These are phyloP conservation scores for Phytophthora pseudosyringae DNA, from an alignment of 352 stramenopile genomes.

Conservation along the genomic window DNA sequence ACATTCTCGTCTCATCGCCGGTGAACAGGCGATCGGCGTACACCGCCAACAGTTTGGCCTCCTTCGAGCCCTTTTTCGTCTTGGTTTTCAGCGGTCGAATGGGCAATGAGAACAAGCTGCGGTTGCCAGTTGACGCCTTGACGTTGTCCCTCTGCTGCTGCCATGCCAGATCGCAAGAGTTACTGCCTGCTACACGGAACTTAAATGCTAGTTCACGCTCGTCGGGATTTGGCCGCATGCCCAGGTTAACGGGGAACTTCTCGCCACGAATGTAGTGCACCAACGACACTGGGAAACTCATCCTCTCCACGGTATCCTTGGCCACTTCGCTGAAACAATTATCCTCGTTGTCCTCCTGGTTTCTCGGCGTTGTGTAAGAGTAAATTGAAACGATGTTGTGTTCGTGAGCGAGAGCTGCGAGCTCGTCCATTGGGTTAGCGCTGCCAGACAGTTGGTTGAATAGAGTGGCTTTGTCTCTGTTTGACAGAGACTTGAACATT, in stretches of 20 bases:
- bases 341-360: constrained; percentile 11
- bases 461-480: constrained; percentile 52
- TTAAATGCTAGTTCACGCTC: constrained; percentile 46
- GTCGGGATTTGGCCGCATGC: constrained; percentile 33
- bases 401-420: constrained; percentile 63
- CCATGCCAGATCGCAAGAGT: constrained; percentile 56
- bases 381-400: constrained; percentile 70
- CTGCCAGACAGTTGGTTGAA: constrained; percentile 56
- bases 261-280: constrained; percentile 81
- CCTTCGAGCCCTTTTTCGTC: constrained; percentile 28
- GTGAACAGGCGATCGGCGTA: constrained; percentile 79
- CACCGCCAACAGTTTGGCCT: constrained; percentile 56
- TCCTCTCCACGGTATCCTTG: constrained; percentile 39
- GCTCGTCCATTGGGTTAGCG: constrained; percentile 47
- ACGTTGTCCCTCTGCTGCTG: constrained; percentile 64
- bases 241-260: constrained; percentile 79
- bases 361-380: constrained; percentile 36
- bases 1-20: constrained; percentile 80
- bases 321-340: constrained; percentile 30
- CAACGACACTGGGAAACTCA: constrained; percentile 77
- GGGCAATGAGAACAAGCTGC: constrained; percentile 72
- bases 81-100: constrained; percentile 45
- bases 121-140: constrained; percentile 64
- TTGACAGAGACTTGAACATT: constrained; percentile 50
- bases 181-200: constrained; percentile 58